These are phyloP conservation scores for Clitopilus passeckerianus DNA, from an alignment of 768 basidiomycete genomes.

Conservation along the genomic window DNA sequence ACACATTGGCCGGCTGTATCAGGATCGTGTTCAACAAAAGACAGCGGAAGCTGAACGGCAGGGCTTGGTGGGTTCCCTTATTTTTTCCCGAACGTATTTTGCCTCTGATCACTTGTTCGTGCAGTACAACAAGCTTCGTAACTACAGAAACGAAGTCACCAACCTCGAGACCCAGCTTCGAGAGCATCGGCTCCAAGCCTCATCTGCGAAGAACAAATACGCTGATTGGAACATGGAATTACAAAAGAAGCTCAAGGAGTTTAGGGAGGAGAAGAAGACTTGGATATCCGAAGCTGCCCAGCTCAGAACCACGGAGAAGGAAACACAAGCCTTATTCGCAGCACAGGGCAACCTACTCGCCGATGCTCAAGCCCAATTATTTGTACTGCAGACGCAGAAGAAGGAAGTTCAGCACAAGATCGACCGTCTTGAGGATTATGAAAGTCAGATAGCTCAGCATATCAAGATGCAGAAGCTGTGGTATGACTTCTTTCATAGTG, in stretches of 20 bases:
- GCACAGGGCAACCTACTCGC: constrained; percentile 67
- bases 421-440: constrained; percentile 77
- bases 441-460: constrained; percentile 81
- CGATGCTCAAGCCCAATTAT: constrained; percentile 66
- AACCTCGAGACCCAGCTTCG: constrained; percentile 64
- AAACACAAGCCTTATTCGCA: constrained; percentile 64
- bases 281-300: constrained; percentile 70
- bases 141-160: constrained; percentile 66
- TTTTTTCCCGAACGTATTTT: neutral
- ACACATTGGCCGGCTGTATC: constrained; percentile 77
- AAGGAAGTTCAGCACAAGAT: constrained; percentile 82
- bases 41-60: constrained; percentile 81
- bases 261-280: constrained; percentile 74
- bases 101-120: neutral
- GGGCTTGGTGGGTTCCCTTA: constrained; percentile 52
- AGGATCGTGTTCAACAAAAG: constrained; percentile 65
- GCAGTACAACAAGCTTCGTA: constrained; percentile 79
- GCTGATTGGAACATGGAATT: constrained; percentile 80
- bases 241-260: constrained; percentile 68
- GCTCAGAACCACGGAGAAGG: constrained; percentile 67
- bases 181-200: constrained; percentile 69
- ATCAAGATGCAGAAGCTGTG: constrained; percentile 73
- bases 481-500: constrained; percentile 28
- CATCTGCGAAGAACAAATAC: constrained; percentile 71
- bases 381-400: constrained; percentile 66